Percentiles rank a stretch among this genome's conserved stretches.
Conservation (phyloP, 2,329 filamentous ascomycete species). For the Trichophyton rubrum region DNA sequence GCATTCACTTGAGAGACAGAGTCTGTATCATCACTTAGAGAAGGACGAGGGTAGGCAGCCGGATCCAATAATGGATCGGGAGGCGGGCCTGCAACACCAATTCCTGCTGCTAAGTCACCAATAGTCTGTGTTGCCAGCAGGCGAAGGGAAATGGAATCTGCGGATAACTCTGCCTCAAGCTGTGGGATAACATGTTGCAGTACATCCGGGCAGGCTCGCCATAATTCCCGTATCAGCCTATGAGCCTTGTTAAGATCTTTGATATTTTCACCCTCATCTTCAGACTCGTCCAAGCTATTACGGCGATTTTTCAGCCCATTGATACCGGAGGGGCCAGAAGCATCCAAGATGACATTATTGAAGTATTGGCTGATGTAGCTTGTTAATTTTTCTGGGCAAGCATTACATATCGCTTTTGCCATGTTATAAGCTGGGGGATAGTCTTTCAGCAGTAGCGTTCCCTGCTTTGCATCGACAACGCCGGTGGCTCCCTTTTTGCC, state of each 20-base stretch:
- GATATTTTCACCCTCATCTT: constrained; percentile 68
- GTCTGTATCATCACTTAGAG: constrained; percentile 35
- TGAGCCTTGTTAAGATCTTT: constrained; percentile 85
- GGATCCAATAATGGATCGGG: constrained; percentile 62
- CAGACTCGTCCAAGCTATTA: constrained; percentile 46
- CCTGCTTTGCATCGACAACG: constrained; percentile 61
- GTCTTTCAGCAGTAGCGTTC: constrained; percentile 71
- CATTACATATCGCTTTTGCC: constrained; percentile 87
- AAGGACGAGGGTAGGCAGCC: constrained; percentile 61
- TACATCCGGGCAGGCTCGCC: constrained; percentile 79
- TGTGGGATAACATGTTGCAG: constrained; percentile 89
- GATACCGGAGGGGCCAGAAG: constrained; percentile 49
- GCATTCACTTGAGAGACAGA: constrained; percentile 45
- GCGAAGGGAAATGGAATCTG: constrained; percentile 77
- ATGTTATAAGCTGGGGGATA: constrained; percentile 90
- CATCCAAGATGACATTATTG: constrained; percentile 88
- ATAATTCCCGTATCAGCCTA: constrained; percentile 75
- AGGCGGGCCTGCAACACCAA: constrained; percentile 80
- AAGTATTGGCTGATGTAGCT: constrained; percentile 93
- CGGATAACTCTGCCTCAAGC: constrained; percentile 79
- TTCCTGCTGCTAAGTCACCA: constrained; percentile 86
- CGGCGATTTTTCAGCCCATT: constrained; percentile 41
- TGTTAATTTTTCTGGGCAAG: constrained; percentile 84
- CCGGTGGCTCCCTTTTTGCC: constrained; percentile 42
- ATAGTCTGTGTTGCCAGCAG: constrained; percentile 85